These are phyloP conservation scores for Nigrospora sphaerica DNA, from an alignment of 2,329 filamentous ascomycete genomes.

Conservation along the genomic window DNA sequence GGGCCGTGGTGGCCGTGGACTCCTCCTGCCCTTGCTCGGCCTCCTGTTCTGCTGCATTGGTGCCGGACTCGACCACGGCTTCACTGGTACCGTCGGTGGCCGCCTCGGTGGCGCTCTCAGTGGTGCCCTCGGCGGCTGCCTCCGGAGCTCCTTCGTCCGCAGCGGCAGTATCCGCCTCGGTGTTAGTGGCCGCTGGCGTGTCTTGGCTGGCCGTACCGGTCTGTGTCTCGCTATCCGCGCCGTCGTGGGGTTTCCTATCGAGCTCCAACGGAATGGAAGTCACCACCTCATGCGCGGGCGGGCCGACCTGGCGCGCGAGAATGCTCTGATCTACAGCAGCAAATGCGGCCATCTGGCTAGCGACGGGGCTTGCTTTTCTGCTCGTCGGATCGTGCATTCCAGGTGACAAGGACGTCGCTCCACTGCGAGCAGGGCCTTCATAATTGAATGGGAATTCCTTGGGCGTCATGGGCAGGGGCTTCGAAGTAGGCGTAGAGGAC, in stretches of 20 bases:
- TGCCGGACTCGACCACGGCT: neutral
- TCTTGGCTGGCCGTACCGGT: neutral
- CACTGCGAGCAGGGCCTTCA: constrained; percentile 25
- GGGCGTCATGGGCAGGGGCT: constrained; percentile 28
- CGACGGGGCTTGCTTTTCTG: constrained; percentile 25
- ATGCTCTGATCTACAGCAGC: constrained; percentile 59
- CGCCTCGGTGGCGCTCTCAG: constrained; percentile 12
- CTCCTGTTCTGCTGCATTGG: constrained; percentile 13
- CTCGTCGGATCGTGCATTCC: constrained; percentile 21
- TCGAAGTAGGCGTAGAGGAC: constrained; percentile 23
- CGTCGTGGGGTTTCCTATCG: constrained; percentile 20
- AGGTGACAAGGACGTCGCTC: constrained; percentile 33
- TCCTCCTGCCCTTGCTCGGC: constrained; percentile 12
- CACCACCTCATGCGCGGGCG: constrained; percentile 32
- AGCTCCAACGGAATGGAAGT: constrained; percentile 41
- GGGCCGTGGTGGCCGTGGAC: constrained; percentile 1
- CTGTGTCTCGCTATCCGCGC: constrained; percentile 13
- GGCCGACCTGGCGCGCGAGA: constrained; percentile 44
- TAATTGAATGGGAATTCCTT: constrained; percentile 34
- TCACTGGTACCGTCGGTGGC: no score
- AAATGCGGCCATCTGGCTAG: constrained; percentile 51
- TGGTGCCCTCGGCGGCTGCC: constrained; percentile 9
- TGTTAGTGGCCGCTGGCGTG: no score
- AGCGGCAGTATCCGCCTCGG: no score
- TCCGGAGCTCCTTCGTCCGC: neutral